These are phyloP conservation scores for Saccharum hybrid DNA, from an alignment of 202 grass and related monocot genomes.

Conservation along the genomic window DNA sequence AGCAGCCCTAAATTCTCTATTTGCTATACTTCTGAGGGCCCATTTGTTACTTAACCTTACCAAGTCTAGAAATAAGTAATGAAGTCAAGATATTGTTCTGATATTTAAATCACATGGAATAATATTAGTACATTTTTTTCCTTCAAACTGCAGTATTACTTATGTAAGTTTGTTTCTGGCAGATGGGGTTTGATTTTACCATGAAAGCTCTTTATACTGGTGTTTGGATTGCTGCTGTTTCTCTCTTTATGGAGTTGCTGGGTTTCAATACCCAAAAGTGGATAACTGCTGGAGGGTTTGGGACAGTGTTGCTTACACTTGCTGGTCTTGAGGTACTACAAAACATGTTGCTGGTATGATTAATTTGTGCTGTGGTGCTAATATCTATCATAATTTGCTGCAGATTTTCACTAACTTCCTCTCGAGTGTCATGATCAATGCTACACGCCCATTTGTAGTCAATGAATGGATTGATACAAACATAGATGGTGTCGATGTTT, in stretches of 20 bases:
- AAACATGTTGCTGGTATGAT: slow-evolving; percentile 27
- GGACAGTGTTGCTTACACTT: slow-evolving; percentile 95
- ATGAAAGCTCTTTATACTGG: slow-evolving; percentile 87
- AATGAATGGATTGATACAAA: slow-evolving; percentile 97
- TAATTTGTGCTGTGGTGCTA: slow-evolving; percentile 21
- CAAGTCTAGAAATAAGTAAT: neutral
- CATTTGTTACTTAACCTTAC: slow-evolving; percentile 24
- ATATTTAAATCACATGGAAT: neutral
- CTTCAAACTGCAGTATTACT: slow-evolving; percentile 24
- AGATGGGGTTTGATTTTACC: slow-evolving; percentile 97
- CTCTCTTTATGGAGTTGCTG: slow-evolving; percentile 97
- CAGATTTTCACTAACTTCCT: slow-evolving; percentile 99
- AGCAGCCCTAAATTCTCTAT: neutral
- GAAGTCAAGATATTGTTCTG: neutral
- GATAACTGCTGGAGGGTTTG: slow-evolving; percentile 96
- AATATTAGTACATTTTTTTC: neutral
- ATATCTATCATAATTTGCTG: slow-evolving; percentile 30
- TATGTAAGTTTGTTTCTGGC: slow-evolving; percentile 45
- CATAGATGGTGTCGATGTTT: slow-evolving; percentile 93
- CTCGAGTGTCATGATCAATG: slow-evolving; percentile 97
- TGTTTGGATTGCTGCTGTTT: slow-evolving; percentile 88
- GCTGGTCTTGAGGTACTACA: slow-evolving; percentile 91
- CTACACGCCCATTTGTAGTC: slow-evolving; percentile 90
- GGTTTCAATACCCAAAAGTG: slow-evolving; percentile 98
- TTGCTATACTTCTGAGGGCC: slow-evolving; percentile 7